These are phyloP conservation scores for Baorangia bicolor DNA, from an alignment of 768 basidiomycete species.

Conservation along the genomic window DNA sequence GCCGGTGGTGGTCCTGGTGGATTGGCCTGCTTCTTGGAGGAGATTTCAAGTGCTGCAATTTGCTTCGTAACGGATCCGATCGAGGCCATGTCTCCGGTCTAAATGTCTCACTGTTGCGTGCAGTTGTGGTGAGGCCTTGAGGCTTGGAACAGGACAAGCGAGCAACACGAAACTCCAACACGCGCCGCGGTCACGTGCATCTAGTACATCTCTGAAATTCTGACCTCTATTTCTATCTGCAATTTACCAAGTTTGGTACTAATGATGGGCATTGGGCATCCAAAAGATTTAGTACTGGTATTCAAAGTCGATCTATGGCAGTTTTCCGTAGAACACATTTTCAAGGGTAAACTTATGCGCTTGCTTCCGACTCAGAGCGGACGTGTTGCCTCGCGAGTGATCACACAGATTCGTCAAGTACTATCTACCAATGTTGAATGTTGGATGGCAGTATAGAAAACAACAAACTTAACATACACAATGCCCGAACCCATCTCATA, in stretches of 20 bases:
- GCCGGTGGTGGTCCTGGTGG: conserved; percentile 26
- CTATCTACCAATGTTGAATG: too few relatives aligned
- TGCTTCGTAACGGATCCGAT: conserved; percentile 58
- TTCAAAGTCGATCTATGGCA: conserved; percentile 54
- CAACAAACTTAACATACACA: not conserved
- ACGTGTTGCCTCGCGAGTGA: conserved; percentile 41
- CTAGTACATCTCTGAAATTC: not conserved
- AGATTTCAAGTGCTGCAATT: conserved; percentile 67
- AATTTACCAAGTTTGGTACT: too few relatives aligned
- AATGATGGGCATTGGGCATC: not conserved
- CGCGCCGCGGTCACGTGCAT: conserved; percentile 32
- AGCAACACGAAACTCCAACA: conserved; percentile 11
- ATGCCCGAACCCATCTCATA: not conserved
- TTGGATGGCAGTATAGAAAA: not conserved
- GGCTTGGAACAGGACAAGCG: not conserved
- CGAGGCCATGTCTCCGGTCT: conserved; percentile 41
- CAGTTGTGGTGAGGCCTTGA: not conserved
- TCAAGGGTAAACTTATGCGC: conserved; percentile 40
- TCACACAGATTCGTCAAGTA: not conserved
- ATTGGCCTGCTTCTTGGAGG: conserved; percentile 45
- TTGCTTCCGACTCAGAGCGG: conserved; percentile 32
- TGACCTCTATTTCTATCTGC: too few relatives aligned
- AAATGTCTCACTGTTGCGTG: not conserved
- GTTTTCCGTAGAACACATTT: conserved; percentile 49
- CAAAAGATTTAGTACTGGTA: conserved; percentile 33